phyloP scores from a whole-genome alignment of 495 filamentous ascomycete species.

The Tuber borchii region DNA sequence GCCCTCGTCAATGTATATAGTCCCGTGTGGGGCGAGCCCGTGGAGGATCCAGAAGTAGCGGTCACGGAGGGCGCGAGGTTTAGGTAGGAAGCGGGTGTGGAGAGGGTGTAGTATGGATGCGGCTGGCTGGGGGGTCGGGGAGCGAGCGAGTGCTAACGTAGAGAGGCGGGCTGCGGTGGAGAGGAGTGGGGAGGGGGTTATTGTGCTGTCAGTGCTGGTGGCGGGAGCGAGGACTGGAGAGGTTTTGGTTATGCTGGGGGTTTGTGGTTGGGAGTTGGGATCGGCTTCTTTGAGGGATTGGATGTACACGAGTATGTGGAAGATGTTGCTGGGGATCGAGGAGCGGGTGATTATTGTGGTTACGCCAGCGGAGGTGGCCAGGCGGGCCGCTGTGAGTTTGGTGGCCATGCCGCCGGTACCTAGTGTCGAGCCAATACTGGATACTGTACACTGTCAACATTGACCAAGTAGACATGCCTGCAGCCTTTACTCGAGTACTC shows the following conservation, averaged over 20 bases:
- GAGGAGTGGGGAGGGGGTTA: constrained; percentile 44
- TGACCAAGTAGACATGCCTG: neutral
- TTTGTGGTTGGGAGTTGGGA: neutral
- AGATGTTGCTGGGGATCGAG: constrained; percentile 86
- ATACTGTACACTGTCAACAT: constrained; percentile 51
- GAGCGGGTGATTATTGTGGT: constrained; percentile 91
- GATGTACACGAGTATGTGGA: constrained; percentile 74
- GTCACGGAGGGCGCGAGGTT: constrained; percentile 78
- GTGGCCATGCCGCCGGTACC: constrained; percentile 98
- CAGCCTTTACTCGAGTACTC: too few relatives aligned
- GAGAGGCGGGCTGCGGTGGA: constrained; percentile 8
- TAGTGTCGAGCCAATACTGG: constrained; percentile 74
- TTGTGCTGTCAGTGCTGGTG: constrained; percentile 38
- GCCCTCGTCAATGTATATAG: constrained; percentile 82
- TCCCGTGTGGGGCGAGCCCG: constrained; percentile 86
- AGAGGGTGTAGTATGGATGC: constrained; percentile 51
- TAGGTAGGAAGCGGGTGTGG: constrained; percentile 88
- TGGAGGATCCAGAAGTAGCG: constrained; percentile 96
- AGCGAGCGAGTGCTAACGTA: constrained; percentile 10
- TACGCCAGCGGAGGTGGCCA: constrained; percentile 90
- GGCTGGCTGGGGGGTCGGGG: constrained; percentile 27
- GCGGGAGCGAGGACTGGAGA: constrained; percentile 11
- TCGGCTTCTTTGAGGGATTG: constrained; percentile 50
- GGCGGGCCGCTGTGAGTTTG: constrained; percentile 89
- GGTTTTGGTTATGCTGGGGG: constrained; percentile 19